Percentiles rank a stretch among this genome's conserved stretches.
These are phyloP conservation scores for Polychaeton citri DNA, from an alignment of 2,329 filamentous ascomycete genomes.

Conservation along the genomic window DNA sequence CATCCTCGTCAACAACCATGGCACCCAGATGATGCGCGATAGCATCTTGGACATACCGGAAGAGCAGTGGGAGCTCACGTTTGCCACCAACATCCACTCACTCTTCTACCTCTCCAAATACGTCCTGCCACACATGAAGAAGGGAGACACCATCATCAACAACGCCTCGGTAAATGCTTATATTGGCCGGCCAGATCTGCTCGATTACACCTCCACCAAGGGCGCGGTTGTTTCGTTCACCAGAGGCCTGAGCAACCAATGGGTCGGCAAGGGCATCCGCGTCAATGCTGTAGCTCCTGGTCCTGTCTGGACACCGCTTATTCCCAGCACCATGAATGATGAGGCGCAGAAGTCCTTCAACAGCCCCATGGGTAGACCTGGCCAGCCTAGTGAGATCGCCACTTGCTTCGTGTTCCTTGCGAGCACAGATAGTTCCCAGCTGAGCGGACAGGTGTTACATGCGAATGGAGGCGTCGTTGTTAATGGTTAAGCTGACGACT, in stretches of 20 bases:
- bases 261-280: conserved; percentile 55
- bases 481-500: conserved; percentile 23
- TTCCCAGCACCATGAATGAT: conserved; percentile 58
- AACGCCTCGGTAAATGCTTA: conserved; percentile 76
- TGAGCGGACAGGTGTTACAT: conserved; percentile 61
- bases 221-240: conserved; percentile 72
- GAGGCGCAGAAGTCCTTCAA: conserved; percentile 59
- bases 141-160: conserved; percentile 70
- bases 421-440: conserved; percentile 56
- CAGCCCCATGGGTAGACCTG: conserved; percentile 62
- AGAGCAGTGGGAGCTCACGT: conserved; percentile 69
- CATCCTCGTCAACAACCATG: conserved; percentile 60
- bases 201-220: conserved; percentile 72
- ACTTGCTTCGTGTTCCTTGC: conserved; percentile 73
- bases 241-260: conserved; percentile 62
- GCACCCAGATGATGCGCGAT: conserved; percentile 59
- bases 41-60: conserved; percentile 60
- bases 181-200: conserved; percentile 62
- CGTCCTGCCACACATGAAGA: conserved; percentile 57
- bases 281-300: conserved; percentile 69
- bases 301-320: conserved; percentile 66
- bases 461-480: conserved; percentile 47
- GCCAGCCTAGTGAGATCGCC: conserved; percentile 70
- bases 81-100: conserved; percentile 67
- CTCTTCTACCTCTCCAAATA: conserved; percentile 75